Percentiles rank a stretch among this genome's conserved stretches.
These are phyloP conservation scores for Grosmannia clavigera DNA, from an alignment of 2,329 filamentous ascomycete genomes.

Conservation along the genomic window DNA sequence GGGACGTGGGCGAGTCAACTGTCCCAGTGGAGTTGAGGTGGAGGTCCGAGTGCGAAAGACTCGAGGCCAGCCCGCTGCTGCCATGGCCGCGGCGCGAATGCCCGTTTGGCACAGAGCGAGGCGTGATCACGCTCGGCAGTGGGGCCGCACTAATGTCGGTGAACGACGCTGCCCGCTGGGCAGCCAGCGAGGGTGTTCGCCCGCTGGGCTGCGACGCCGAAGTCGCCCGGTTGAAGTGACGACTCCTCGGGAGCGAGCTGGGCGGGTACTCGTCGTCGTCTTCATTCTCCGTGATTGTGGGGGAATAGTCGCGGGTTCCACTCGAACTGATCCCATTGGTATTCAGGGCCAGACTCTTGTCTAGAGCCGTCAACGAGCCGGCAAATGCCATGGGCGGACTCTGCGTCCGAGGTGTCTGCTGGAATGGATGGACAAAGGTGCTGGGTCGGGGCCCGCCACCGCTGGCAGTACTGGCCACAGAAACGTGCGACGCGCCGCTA, in stretches of 20 bases:
- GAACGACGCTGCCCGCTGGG: constrained; percentile 27
- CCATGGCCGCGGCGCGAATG: constrained; percentile 3
- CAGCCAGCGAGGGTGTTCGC: constrained; percentile 26
- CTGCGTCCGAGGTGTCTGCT: constrained; percentile 49
- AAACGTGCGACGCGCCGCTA: constrained; percentile 45
- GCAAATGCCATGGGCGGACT: constrained; percentile 48
- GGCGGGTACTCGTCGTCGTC: constrained; percentile 21
- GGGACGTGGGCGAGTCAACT: constrained; percentile 15
- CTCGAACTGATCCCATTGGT: constrained; percentile 22
- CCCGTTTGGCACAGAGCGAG: constrained; percentile 12
- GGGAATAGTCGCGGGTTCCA: constrained; percentile 37
- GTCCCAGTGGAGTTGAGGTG: constrained; percentile 21
- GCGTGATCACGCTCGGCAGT: constrained; percentile 26
- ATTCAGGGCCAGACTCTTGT: constrained; percentile 19
- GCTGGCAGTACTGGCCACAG: constrained; percentile 42
- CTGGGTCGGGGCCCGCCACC: constrained; percentile 34
- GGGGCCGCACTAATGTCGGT: constrained; percentile 22
- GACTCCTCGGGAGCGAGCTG: constrained; percentile 7
- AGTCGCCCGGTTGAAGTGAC: constrained; percentile 15
- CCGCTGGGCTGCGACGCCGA: constrained; percentile 17
- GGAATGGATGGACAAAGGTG: constrained; percentile 50
- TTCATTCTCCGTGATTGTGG: constrained; percentile 42
- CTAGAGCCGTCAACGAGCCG: constrained; percentile 41
- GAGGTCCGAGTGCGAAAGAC: constrained; percentile 32
- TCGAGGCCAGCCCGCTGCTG: constrained; percentile 24